phyloP scores from a whole-genome alignment of 495 filamentous ascomycete species.

The Massariosphaeria phaeospora region DNA sequence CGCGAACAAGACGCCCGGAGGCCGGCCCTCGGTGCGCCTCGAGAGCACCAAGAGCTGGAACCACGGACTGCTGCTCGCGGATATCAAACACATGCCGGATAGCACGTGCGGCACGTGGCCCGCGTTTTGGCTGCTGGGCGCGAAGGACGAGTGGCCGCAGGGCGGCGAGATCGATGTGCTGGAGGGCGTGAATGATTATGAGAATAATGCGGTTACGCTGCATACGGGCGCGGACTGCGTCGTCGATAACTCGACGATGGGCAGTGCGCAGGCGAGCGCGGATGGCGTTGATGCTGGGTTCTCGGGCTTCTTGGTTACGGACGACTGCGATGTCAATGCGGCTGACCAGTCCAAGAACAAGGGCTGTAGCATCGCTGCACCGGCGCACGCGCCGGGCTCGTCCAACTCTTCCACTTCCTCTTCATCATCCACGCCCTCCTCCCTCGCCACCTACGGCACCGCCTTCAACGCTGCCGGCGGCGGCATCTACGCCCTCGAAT shows the following conservation, averaged over 20 bases:
- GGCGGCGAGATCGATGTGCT: slow-evolving; percentile 44
- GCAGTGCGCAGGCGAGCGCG: neutral
- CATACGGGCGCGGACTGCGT: slow-evolving; percentile 35
- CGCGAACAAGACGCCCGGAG: slow-evolving; percentile 25
- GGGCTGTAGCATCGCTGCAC: slow-evolving; percentile 31
- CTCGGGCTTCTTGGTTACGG: slow-evolving; percentile 20
- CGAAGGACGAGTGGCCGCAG: slow-evolving; percentile 52
- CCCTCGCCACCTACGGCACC: slow-evolving; percentile 47
- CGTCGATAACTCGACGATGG: slow-evolving; percentile 18
- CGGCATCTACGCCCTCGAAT: slow-evolving; percentile 35
- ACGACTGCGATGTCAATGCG: slow-evolving; percentile 33
- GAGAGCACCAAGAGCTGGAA: slow-evolving; percentile 31
- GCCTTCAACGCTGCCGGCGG: slow-evolving; percentile 33
- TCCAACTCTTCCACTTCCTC: no score
- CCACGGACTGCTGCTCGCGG: slow-evolving; percentile 32
- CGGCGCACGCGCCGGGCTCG: neutral
- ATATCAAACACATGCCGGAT: slow-evolving; percentile 36
- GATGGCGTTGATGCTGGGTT: no score
- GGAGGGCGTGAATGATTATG: slow-evolving; percentile 35
- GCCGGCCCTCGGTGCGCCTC: slow-evolving; percentile 32
- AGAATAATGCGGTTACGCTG: slow-evolving; percentile 35
- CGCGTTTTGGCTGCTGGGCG: slow-evolving; percentile 35
- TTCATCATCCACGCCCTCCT: no score
- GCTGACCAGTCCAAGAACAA: slow-evolving; percentile 24
- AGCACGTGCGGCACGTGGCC: slow-evolving; percentile 36